Conservation (phyloP, 768 basidiomycete genomes). For the Leccinum disarticulatum region DNA sequence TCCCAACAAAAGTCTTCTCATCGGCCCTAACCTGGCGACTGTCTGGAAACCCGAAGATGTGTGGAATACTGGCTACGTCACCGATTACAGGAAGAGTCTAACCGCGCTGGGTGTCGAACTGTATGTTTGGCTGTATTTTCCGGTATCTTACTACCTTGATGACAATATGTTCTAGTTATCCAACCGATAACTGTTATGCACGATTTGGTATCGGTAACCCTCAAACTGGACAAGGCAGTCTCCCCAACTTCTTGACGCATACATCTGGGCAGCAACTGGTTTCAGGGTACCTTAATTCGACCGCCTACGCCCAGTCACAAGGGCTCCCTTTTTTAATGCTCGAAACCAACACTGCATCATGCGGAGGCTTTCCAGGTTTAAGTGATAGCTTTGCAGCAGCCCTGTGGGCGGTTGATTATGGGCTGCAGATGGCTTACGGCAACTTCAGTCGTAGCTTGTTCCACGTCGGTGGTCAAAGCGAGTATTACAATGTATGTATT, state of each 20-base stretch:
- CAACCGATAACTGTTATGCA: slow-evolving; percentile 61
- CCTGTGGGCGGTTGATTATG: slow-evolving; percentile 55
- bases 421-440: slow-evolving; percentile 49
- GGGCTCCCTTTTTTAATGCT: slow-evolving; percentile 52
- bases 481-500: slow-evolving; percentile 58
- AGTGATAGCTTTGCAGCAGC: slow-evolving; percentile 58
- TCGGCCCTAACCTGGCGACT: slow-evolving; percentile 64
- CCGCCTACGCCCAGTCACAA: slow-evolving; percentile 37
- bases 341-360: slow-evolving; percentile 57
- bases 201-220: slow-evolving; percentile 42
- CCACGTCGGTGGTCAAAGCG: slow-evolving; percentile 63
- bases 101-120: slow-evolving; percentile 54
- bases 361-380: slow-evolving; percentile 50
- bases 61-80: slow-evolving; percentile 52
- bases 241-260: slow-evolving; percentile 55
- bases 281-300: slow-evolving; percentile 50
- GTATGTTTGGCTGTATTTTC: slow-evolving; percentile 27
- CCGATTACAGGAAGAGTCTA: slow-evolving; percentile 41
- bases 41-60: slow-evolving; percentile 53
- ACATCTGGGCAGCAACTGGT: slow-evolving; percentile 47
- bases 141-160: background rate
- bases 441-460: slow-evolving; percentile 45
- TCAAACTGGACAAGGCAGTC: slow-evolving; percentile 44
- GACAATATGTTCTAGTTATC: slow-evolving; percentile 44
- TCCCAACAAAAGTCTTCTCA: slow-evolving; percentile 45